A percentile compares a stretch with the other conserved stretches of the same genome.
These are phyloP conservation scores for Mortierella antarctica DNA, from an alignment of 192 early-diverging fungal genomes.

Conservation along the genomic window DNA sequence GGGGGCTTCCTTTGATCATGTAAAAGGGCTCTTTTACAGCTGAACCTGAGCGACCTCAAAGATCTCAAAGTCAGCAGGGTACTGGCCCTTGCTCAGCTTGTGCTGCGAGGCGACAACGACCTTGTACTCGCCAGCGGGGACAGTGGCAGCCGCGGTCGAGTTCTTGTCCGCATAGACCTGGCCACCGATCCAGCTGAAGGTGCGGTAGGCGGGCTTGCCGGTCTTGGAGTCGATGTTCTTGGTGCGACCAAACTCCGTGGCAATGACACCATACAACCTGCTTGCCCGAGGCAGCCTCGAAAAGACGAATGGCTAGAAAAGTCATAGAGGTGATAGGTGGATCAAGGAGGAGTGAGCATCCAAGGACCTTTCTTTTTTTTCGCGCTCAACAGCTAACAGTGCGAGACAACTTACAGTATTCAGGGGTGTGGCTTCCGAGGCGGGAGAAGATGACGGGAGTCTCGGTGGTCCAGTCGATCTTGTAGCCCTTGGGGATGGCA, in stretches of 20 bases:
- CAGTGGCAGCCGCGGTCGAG: not conserved
- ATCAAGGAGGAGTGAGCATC: no score
- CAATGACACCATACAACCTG: not conserved
- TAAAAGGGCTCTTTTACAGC: conserved; percentile 2
- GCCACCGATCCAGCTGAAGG: conserved; percentile 1
- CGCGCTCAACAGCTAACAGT: not conserved
- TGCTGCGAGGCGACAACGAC: conserved; percentile 31
- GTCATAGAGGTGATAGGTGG: no score
- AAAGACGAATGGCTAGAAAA: conserved; percentile 6
- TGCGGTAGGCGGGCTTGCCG: not conserved
- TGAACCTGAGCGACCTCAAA: conserved; percentile 24
- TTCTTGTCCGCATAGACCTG: conserved; percentile 3
- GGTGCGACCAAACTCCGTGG: conserved; percentile 7
- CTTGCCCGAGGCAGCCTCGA: conserved; percentile 5
- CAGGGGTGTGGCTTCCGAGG: conserved; percentile 35
- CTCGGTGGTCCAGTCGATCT: conserved; percentile 14
- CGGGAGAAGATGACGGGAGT: conserved; percentile 11
- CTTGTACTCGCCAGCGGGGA: conserved; percentile 37
- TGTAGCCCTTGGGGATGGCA: conserved; percentile 9
- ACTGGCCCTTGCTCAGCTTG: conserved; percentile 32
- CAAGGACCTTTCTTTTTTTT: no score
- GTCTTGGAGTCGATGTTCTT: conserved; percentile 16
- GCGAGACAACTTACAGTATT: conserved; percentile 10
- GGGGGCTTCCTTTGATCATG: not conserved
- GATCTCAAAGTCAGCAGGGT: conserved; percentile 40